Evolutionary conservation across 805 yeast genomes (phyloP).

Genomic region (Teunomyces barrocoloradensis): DNA sequence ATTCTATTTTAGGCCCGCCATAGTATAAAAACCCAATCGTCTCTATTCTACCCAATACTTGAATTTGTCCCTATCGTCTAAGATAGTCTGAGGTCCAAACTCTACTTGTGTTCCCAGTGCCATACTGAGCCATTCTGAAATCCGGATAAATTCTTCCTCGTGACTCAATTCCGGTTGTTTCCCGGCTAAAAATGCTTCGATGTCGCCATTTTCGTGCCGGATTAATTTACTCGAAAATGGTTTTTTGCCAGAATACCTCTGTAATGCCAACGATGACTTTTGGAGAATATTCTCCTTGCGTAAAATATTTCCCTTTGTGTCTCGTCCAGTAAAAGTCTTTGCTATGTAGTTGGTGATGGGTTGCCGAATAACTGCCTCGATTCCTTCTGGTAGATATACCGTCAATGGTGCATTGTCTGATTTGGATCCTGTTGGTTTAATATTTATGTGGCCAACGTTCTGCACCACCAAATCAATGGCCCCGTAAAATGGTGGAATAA

Average conservation of each 20-base stretch:
- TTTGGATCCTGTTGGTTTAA: slow-evolving; percentile 56
- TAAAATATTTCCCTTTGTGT: slow-evolving; percentile 19
- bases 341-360: slow-evolving; percentile 45
- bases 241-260: slow-evolving; percentile 16
- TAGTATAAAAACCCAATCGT: too few species aligned
- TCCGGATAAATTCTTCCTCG: slow-evolving; percentile 1
- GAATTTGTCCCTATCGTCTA: slow-evolving; percentile 5
- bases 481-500: slow-evolving; percentile 72
- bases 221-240: slow-evolving; percentile 13
- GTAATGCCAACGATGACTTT: slow-evolving; percentile 17
- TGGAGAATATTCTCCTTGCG: slow-evolving; percentile 20
- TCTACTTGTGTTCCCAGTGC: not conserved
- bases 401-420: slow-evolving; percentile 25
- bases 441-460: slow-evolving; percentile 60
- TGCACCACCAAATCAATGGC: slow-evolving; percentile 62
- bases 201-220: slow-evolving; percentile 3
- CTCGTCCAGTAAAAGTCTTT: slow-evolving; percentile 32
- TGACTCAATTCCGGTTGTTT: not conserved
- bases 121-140: slow-evolving; percentile 7
- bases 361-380: slow-evolving; percentile 52
- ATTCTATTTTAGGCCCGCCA: too few species aligned
- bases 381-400: slow-evolving; percentile 54
- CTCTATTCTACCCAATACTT: slow-evolving; percentile 12
- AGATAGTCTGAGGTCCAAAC: slow-evolving; percentile 1
- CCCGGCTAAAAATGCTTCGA: not conserved